Evolutionary conservation across 1,284 basidiomycete genomes (phyloP), one percentile per base, ranked within the genome.

Genomic region (Gymnopus androsaceus): DNA sequence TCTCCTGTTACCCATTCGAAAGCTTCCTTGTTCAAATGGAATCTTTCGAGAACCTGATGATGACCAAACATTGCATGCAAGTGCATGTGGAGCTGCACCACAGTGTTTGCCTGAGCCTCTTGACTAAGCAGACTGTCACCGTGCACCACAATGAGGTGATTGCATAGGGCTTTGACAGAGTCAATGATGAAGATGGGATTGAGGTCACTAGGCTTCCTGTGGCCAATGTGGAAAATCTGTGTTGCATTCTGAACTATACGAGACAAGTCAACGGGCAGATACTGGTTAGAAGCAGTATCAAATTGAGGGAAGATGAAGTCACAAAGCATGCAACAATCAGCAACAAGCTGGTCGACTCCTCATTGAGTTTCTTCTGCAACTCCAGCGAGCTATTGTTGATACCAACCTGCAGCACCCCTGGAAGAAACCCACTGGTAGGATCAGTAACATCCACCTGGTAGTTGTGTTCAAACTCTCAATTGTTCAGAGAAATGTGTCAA

Each of bases 1-100:
- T 99, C 97, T 63, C 96, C 97, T 56, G 98, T 68, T 3, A 98
- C 92, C 95, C 95, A 99, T 66, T 98, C 94, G 71, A 97, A 99
- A 1, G 96, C 95, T 69, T 96, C 92, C 37, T 82, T 80, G 60
- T 88, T 95, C 31, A 98, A 79, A 67, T 95, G 94, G 69, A 85
- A 85, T 63, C 88, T 85, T 72, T 96, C 93, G 53, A 98, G 71
- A 1, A 98, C 90, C 8, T 88, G 86, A 17, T 94, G 85, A 1
- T 89, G 75, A 0, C 94, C 91, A 56, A 98, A 87, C 2, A 89
- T 91, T 1, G 91, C 89, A n/a, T 94, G 88, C 1, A 97, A 75
- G 60, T 95, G 92, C 79, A 98, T 97, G 60, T 87, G 85, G 85
- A 99, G 98, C 15, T 92, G 85, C 44, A 98, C 74, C 0, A 95